Evolutionary conservation across 768 basidiomycete genomes (phyloP).

Genomic region (Pisolithus orientalis): DNA sequence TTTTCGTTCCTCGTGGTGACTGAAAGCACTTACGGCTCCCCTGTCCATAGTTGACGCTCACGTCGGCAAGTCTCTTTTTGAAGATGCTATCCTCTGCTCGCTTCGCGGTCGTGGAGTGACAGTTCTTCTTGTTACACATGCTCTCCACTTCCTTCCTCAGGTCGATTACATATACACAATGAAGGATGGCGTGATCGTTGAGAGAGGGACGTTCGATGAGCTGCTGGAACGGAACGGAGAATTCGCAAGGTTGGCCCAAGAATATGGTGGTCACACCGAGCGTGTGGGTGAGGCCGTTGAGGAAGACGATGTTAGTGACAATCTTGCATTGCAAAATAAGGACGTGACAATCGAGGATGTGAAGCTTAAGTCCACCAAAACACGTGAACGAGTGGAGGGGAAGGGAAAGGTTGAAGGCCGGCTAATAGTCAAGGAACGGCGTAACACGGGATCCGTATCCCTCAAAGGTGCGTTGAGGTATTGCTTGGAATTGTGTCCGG

Average conservation of each 20-base stretch:
- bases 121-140: conserved; percentile 49
- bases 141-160: conserved; percentile 45
- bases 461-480: conserved; percentile 31
- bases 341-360: conserved; percentile 25
- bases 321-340: not conserved
- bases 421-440: conserved; percentile 60
- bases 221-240: conserved; percentile 44
- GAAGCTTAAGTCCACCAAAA: conserved; percentile 32
- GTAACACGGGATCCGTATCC: conserved; percentile 60
- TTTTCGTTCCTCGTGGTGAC: not conserved
- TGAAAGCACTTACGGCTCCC: too few species aligned
- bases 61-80: conserved; percentile 62
- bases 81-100: conserved; percentile 51
- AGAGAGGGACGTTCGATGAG: conserved; percentile 47
- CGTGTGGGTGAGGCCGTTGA: conserved; percentile 22
- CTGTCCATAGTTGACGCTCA: conserved; percentile 56
- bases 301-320: conserved; percentile 20
- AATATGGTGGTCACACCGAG: conserved; percentile 51
- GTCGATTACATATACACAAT: conserved; percentile 47
- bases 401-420: conserved; percentile 62
- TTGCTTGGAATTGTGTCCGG: not conserved
- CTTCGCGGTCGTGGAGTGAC: conserved; percentile 42
- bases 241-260: conserved; percentile 51
- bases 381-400: conserved; percentile 36
- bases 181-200: conserved; percentile 37